Conservation (phyloP, 2,329 filamentous ascomycete species). For the Rhinocladiella mackenziei region DNA sequence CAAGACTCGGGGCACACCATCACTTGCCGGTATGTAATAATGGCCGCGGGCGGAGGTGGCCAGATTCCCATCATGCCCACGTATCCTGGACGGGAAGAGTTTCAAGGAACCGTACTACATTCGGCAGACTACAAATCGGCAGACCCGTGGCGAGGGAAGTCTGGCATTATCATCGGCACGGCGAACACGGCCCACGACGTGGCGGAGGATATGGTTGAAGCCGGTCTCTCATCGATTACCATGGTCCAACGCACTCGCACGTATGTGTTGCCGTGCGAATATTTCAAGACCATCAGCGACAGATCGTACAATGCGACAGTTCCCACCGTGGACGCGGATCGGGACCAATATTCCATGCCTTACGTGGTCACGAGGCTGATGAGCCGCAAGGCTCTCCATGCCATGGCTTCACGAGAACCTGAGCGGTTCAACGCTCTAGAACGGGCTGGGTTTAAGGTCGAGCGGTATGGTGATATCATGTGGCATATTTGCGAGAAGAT, state of each 20-base stretch:
- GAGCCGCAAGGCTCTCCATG: slow-evolving; percentile 31
- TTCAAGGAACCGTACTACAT: slow-evolving; percentile 38
- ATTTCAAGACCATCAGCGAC: slow-evolving; percentile 25
- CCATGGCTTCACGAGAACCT: slow-evolving; percentile 34
- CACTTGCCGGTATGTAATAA: slow-evolving; percentile 3
- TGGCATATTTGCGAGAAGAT: slow-evolving; percentile 40
- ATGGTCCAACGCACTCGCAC: slow-evolving; percentile 47
- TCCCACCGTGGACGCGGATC: slow-evolving; percentile 26
- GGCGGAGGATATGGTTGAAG: slow-evolving; percentile 46
- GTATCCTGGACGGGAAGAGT: slow-evolving; percentile 32
- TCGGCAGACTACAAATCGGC: slow-evolving; percentile 36
- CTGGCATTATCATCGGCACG: slow-evolving; percentile 45
- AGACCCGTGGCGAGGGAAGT: slow-evolving; percentile 38
- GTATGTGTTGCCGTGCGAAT: slow-evolving; percentile 29
- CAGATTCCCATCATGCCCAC: slow-evolving; percentile 31
- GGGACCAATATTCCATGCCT: slow-evolving; percentile 30
- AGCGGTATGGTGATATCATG: slow-evolving; percentile 37
- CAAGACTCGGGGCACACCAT: slow-evolving; percentile 13
- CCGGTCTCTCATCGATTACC: slow-evolving; percentile 41
- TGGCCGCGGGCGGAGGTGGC: slow-evolving; percentile 26
- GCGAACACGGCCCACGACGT: slow-evolving; percentile 49
- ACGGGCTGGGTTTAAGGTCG: slow-evolving; percentile 41
- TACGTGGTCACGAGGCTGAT: slow-evolving; percentile 32
- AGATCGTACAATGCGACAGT: slow-evolving; percentile 24
- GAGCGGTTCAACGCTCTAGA: slow-evolving; percentile 41